A percentile compares a stretch with the other conserved stretches of the same genome.
Conservation (phyloP, 305 asterid species). For the Ajuga reptans region DNA sequence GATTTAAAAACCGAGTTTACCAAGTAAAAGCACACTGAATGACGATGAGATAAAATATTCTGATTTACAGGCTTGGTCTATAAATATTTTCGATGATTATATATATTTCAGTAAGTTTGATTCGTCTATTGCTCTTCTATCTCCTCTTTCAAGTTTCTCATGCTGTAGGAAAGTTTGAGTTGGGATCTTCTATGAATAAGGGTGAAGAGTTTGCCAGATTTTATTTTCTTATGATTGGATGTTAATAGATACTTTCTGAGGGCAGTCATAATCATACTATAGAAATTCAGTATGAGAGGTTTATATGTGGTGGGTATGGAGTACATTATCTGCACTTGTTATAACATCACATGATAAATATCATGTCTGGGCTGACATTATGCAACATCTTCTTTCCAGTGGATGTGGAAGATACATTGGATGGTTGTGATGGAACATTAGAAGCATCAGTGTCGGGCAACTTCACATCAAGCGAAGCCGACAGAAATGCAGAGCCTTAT, state of each 20-base stretch:
- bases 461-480: conserved; percentile 26
- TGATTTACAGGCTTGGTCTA: background rate
- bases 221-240: background rate
- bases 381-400: conserved; percentile 31
- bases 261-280: background rate
- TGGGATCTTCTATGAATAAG: background rate
- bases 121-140: background rate
- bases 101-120: background rate
- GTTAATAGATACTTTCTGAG: background rate
- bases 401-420: conserved; percentile 37
- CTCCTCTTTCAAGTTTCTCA: background rate
- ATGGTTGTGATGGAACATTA: conserved; percentile 32
- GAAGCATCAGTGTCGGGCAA: conserved; percentile 38
- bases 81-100: background rate
- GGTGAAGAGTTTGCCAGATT: background rate
- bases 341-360: background rate
- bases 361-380: conserved; percentile 13
- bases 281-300: conserved; percentile 7
- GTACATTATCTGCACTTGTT: background rate
- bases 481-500: conserved; percentile 42
- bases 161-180: conserved; percentile 7
- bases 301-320: background rate
- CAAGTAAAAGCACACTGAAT: background rate
- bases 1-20: background rate
- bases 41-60: background rate